phyloP scores from a whole-genome alignment of 2,329 filamentous ascomycete genomes.

The Epichloe uncinata region DNA sequence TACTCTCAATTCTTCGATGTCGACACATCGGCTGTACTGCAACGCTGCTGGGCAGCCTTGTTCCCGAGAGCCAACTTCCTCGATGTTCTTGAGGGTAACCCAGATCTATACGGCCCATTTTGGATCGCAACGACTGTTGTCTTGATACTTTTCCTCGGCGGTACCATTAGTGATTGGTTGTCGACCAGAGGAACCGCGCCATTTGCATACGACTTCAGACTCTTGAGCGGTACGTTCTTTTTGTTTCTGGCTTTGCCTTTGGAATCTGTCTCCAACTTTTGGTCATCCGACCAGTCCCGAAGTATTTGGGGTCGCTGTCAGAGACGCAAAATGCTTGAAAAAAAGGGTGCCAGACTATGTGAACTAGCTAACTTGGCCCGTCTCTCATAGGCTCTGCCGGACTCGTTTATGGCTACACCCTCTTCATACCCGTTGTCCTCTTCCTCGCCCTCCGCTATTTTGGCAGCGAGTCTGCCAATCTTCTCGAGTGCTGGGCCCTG shows the following conservation, averaged over 20 bases:
- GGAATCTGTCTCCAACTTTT: no score
- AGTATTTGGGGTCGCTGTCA: neutral
- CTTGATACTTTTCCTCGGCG: conserved; percentile 86
- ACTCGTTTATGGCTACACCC: conserved; percentile 89
- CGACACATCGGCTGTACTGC: conserved; percentile 78
- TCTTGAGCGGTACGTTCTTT: conserved; percentile 59
- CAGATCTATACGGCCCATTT: conserved; percentile 91
- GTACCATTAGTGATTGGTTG: conserved; percentile 87
- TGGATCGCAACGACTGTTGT: conserved; percentile 99
- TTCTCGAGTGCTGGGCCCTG: conserved; percentile 88
- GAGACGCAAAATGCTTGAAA: neutral
- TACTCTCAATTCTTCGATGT: conserved; percentile 99
- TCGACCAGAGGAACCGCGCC: conserved; percentile 52
- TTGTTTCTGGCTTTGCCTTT: neutral
- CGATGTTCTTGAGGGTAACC: conserved; percentile 91
- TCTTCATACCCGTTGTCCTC: conserved; percentile 68
- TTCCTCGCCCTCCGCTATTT: conserved; percentile 92
- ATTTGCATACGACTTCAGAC: conserved; percentile 82
- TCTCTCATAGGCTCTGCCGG: conserved; percentile 57
- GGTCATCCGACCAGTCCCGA: neutral
- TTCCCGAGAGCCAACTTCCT: conserved; percentile 91
- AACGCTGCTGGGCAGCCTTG: conserved; percentile 76
- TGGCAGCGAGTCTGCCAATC: conserved; percentile 80
- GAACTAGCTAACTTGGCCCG: neutral
- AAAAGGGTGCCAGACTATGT: neutral